Base-by-base conservation (phyloP, 2,329 filamentous ascomycete genomes). In the Calonectria pseudoreteaudii region DNA sequence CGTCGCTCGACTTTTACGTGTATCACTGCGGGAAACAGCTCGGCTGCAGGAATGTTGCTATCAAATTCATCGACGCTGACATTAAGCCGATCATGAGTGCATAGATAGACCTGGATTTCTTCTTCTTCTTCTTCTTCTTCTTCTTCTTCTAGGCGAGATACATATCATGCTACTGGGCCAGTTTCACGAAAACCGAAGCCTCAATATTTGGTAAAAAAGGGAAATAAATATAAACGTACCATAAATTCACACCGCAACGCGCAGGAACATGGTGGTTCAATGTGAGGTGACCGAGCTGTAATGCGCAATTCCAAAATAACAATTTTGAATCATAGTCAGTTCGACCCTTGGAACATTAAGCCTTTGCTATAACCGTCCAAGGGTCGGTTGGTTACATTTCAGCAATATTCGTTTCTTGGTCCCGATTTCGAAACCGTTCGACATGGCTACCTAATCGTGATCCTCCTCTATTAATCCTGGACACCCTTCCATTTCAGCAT, bases 381-480 rank as follows among this genome's bases (percentile, higher is more conserved):
- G 8, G 8, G 8, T 31, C 30, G 30, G 30, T 31, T 31, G 30
- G n/a, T n/a, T 31, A 8, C 20, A 47, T 47, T 47, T 47, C n/a
- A 47, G 10, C 20, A 13, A 23, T 13, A 44, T 23, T 23, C 11
- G 4, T 23, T 23, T 47, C 44, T 47, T 47, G 8, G 8, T 47
- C 23, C 44, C 13, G 44, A 23, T 47, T 23, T 23, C 11, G n/a
- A 36, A 41, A 28, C 34, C 10, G 36, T 38, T 28, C 5, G 28
- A 26, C 18, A 41, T 28, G 18, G 11, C 14, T 58, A 41, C 52
- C 26, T 65, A 86, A 78, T 93, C 91, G 75, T 93, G 91, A 80
- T 98, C 96, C 81, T 98, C 95, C 84, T 98, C 97, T 0, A 92
- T 94, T 44, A 93, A 70, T 0, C 97, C 97, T 0, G 97, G 96